Base-by-base conservation (phyloP, 2,329 filamentous ascomycete species). In the Mollisia scopiformis region DNA sequence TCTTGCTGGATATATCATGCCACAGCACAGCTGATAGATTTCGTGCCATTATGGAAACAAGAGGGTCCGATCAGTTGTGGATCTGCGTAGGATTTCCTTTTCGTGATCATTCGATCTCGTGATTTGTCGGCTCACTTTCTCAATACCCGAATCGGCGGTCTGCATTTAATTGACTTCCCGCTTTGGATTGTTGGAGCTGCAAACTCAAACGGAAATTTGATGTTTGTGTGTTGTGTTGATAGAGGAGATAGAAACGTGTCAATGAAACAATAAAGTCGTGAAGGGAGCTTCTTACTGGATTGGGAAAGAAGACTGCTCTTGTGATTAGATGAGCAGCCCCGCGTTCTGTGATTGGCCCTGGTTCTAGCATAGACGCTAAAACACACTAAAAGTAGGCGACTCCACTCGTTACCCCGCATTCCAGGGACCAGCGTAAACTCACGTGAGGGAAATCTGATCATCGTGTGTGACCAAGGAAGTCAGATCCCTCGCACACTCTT, bases 361-460 rank as follows among this genome's bases (percentile, higher is more conserved):
- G 19, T 11, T 6, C 28, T 51, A 51, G 49, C 16, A 27, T 33
- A 14, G 14, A n/a, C n/a, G 31, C 51, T 39, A 54, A 39, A 54
- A 14, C 7, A n/a, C n/a, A 21, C 51, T 39, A 54, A 39, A 54
- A 28, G 11, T 50, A 47, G 27, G 27, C 55, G 55, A 50, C 41
- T 57, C 55, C 55, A 57, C 55, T 35, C 23, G 35, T 53, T 60
- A 63, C 57, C 58, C 58, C 61, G 61, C 58, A 61, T 58, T 61
- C 58, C 39, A 58, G 51, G 50, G 51, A 50, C 46, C 57, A 28
- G 50, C 21, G 14, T 35, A 30, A 41, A 35, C 58, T 58, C 61
- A 63, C 61, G 61, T 63, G 61, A 60, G 61, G 49, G 13, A 41
- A 61, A 57, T 56, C 52, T 56, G 53, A 49, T 55, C 37, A 49